phyloP scores from a whole-genome alignment of 1,284 basidiomycete species.

The Cryptococcus sp. region DNA sequence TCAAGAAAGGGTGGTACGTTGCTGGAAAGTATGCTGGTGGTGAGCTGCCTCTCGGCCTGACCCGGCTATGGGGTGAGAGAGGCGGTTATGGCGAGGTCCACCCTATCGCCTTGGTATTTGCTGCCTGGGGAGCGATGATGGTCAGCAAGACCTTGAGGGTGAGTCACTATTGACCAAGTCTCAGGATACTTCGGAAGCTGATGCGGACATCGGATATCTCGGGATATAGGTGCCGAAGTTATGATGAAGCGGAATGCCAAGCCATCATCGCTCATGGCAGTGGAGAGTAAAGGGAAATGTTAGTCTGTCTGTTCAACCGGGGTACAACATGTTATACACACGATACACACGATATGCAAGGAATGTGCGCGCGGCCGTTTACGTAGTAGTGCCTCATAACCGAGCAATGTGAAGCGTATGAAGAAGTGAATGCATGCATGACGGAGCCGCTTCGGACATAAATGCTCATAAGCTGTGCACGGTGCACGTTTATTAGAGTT shows the following conservation, averaged over 20 bases:
- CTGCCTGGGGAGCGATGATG: conserved; percentile 86
- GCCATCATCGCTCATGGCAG: background rate
- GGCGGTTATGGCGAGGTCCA: conserved; percentile 81
- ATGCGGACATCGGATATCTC: background rate
- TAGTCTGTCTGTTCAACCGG: conserved; percentile 11
- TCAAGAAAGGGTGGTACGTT: conserved; percentile 77
- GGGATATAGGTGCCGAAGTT: conserved; percentile 18
- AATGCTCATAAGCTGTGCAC: no score
- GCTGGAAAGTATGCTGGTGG: conserved; percentile 21
- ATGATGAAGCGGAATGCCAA: background rate
- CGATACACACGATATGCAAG: background rate
- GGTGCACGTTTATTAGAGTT: no score
- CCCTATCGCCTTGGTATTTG: conserved; percentile 70
- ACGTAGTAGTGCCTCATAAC: background rate
- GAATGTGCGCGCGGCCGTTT: background rate
- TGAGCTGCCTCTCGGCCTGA: conserved; percentile 68
- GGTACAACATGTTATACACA: background rate
- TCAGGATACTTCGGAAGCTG: no score
- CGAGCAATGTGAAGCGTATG: no score
- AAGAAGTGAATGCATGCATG: no score
- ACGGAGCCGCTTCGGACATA: no score
- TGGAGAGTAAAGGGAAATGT: background rate
- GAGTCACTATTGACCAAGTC: conserved; percentile 16
- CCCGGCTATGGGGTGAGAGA: conserved; percentile 68
- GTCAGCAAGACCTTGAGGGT: conserved; percentile 89